Conservation (phyloP, 2,329 filamentous ascomycete species). For the Sporothrix protearum region DNA sequence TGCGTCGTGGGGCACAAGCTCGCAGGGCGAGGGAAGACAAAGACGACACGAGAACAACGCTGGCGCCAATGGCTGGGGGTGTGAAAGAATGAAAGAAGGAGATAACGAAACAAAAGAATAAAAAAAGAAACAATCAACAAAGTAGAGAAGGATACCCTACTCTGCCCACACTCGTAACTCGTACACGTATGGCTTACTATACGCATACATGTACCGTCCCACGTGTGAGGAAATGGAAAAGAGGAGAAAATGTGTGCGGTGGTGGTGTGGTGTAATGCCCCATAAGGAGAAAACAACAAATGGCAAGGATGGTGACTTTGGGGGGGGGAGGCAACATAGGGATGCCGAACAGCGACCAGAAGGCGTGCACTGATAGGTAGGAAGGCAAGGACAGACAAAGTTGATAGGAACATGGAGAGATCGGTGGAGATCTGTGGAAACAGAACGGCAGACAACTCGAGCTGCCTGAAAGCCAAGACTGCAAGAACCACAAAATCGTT, state of each 20-base stretch:
- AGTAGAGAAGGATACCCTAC: background rate
- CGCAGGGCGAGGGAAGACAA: background rate
- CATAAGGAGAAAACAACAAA: background rate
- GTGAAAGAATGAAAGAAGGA: background rate
- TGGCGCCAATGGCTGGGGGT: background rate
- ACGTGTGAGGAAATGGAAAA: background rate
- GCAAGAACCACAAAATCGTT: background rate
- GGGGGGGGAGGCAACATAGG: background rate
- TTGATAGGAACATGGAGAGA: background rate
- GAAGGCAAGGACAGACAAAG: background rate
- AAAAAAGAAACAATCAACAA: background rate
- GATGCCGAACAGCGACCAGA: background rate
- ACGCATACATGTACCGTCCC: too few species aligned
- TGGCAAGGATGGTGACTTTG: background rate
- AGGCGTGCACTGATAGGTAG: background rate
- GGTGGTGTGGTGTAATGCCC: background rate
- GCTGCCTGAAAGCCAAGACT: too few species aligned
- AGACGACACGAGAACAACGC: background rate
- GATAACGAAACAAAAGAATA: background rate
- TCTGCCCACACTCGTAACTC: background rate
- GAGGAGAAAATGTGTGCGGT: background rate
- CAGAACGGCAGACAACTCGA: background rate
- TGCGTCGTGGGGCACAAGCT: background rate
- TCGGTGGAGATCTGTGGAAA: background rate
- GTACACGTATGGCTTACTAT: background rate